These are phyloP conservation scores for Mariannaea elegans DNA, from an alignment of 2,329 filamentous ascomycete species.

Conservation along the genomic window DNA sequence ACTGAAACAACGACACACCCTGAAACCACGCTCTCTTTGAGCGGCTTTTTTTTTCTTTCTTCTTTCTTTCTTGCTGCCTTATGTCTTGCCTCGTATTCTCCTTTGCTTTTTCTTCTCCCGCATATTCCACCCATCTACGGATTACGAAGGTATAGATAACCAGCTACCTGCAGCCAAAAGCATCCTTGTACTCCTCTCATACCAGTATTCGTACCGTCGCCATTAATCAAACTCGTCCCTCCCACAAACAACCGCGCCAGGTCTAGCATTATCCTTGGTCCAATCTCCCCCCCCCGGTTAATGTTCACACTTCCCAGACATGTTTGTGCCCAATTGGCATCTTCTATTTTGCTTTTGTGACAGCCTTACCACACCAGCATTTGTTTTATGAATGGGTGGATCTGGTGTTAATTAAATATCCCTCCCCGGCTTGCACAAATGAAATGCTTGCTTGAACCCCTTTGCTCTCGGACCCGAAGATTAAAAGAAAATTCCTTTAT, in stretches of 20 bases:
- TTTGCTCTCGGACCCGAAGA: not conserved
- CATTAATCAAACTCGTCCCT: not conserved
- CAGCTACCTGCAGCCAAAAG: no score
- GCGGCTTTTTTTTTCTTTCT: not conserved
- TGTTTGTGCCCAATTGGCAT: not conserved
- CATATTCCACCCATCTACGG: no score
- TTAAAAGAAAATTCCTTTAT: not conserved
- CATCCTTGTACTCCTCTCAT: no score
- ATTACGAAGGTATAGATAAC: no score
- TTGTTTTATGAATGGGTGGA: not conserved
- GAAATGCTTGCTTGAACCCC: no score
- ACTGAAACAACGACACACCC: slow-evolving; percentile 11
- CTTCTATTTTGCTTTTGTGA: not conserved
- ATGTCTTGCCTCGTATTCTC: not conserved
- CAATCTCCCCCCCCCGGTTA: not conserved
- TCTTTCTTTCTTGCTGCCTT: no score
- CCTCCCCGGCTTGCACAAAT: no score
- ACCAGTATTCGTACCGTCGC: no score
- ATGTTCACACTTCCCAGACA: not conserved
- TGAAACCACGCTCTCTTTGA: slow-evolving; percentile 3
- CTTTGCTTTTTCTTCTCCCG: no score
- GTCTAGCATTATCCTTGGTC: not conserved
- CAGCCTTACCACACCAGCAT: not conserved
- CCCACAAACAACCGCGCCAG: not conserved
- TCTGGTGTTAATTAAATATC: not conserved